These are phyloP conservation scores for Colletotrichum brevisporum DNA, from an alignment of 2,329 filamentous ascomycete genomes.

Conservation along the genomic window DNA sequence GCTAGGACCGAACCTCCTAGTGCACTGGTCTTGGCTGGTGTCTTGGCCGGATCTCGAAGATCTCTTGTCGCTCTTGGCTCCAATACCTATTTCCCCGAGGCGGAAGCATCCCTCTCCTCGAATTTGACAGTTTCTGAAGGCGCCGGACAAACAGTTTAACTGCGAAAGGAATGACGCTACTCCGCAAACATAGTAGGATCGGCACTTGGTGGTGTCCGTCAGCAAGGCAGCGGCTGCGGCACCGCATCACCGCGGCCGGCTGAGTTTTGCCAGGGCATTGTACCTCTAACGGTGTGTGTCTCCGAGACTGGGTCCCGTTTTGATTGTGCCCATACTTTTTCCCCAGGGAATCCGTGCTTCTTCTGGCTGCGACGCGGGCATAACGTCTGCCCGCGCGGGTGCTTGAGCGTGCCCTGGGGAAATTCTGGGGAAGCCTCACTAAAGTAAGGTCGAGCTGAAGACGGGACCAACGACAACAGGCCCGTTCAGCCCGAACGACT, in stretches of 20 bases:
- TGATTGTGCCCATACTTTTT: slow-evolving; percentile 11
- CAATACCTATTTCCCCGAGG: not conserved
- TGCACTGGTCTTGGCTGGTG: no score
- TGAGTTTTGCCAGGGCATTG: not conserved
- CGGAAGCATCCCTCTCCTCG: not conserved
- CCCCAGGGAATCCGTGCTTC: slow-evolving; percentile 12
- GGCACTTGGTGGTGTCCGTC: not conserved
- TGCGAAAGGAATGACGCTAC: not conserved
- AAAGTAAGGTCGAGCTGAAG: not conserved
- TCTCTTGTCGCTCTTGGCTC: no score
- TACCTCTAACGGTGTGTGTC: slow-evolving; percentile 21
- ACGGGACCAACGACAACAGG: not conserved
- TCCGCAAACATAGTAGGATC: slow-evolving; percentile 12
- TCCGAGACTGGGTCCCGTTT: slow-evolving; percentile 14
- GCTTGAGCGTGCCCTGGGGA: slow-evolving; percentile 13
- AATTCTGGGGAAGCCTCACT: slow-evolving; percentile 7
- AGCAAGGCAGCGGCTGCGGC: not conserved
- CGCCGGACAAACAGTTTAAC: no score
- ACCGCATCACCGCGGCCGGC: not conserved
- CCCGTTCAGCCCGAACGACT: not conserved
- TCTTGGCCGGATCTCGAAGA: no score
- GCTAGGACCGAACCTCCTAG: no score
- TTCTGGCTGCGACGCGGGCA: not conserved
- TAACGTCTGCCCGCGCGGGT: slow-evolving; percentile 13
- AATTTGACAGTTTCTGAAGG: no score